A percentile compares a stretch with the other conserved stretches of the same genome.
These are phyloP conservation scores for Hypoxylon sp. DNA, from an alignment of 2,329 filamentous ascomycete genomes.

Conservation along the genomic window DNA sequence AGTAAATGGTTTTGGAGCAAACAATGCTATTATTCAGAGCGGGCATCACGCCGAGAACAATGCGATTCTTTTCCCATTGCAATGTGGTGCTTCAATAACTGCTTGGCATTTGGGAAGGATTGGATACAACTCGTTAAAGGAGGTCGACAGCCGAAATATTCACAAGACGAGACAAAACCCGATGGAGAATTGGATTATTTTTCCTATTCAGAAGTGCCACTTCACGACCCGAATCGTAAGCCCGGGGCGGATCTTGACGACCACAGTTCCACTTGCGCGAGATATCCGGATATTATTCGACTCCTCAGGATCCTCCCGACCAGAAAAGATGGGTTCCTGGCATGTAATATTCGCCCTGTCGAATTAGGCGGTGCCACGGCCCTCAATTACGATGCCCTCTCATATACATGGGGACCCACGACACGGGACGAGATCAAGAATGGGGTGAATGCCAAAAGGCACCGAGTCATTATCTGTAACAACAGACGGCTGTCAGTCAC, in stretches of 20 bases:
- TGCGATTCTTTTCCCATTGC: conserved; percentile 20
- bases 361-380: conserved; percentile 18
- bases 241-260: background rate
- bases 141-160: conserved; percentile 1
- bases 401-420: conserved; percentile 42
- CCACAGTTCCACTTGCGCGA: background rate
- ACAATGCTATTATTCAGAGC: conserved; percentile 20
- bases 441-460: conserved; percentile 13
- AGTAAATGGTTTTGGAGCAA: conserved; percentile 18
- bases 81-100: conserved; percentile 35
- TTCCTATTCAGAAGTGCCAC: conserved; percentile 29
- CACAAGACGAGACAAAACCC: background rate
- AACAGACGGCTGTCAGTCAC: conserved; percentile 17
- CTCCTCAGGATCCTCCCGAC: conserved; percentile 34
- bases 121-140: conserved; percentile 18
- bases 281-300: conserved; percentile 26
- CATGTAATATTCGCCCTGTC: conserved; percentile 29
- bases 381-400: conserved; percentile 38
- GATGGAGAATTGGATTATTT: conserved; percentile 10
- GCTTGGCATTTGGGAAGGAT: conserved; percentile 12
- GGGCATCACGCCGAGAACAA: conserved; percentile 23
- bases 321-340: conserved; percentile 20
- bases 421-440: conserved; percentile 22
- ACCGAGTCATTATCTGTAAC: conserved; percentile 33
- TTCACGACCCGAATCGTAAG: conserved; percentile 3